Base-by-base conservation (phyloP, 1,284 basidiomycete species). In the Cystodermella granulosa region DNA sequence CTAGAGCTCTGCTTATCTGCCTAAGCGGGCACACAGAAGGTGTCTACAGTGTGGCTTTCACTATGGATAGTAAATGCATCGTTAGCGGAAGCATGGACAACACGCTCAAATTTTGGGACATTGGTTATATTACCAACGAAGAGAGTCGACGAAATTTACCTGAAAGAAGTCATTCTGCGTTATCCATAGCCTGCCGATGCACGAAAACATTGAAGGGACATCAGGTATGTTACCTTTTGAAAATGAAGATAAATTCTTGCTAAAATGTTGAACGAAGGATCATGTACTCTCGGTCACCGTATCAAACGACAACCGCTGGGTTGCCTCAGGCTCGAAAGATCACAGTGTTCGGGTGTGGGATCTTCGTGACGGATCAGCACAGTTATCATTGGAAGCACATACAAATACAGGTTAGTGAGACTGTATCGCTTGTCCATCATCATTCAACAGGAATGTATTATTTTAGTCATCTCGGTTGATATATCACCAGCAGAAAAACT, bases 311-410 rank as follows among this genome's bases (percentile, higher is more conserved):
- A 86, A 86, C 20, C 78, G 83, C 52, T 94, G 87, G 84, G 83
- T 94, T 53, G 88, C 91, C 3, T 91, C 88, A 17, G 90, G 91
- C 20, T 91, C 88, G 17, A 94, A 94, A 63, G 92, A 96, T 66
- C 80, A 91, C 18, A 83, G 84, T 2, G 88, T 95, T 28, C 84
- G 89, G 62, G 87, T 92, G 62, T 95, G 91, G 90, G 87, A 94
- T 59, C 79, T 85, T 15, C 73, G 74, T 49, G 80, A 76, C 5
- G 87, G 81, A 2, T 78, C 82, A 52, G 79, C 86, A 35, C 89
- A 92, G 60, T 82, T 89, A 54, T 84, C 91, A 73, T 69, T 95
- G 5, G 88, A 91, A 64, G 91, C 90, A 2, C 91, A 94, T 67
- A 92, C 91, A 67, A 93, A 93, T 62, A 86, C 85, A 34, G 83